Evolutionary conservation across 345 rosid genomes (phyloP), one percentile per base, ranked within the genome.

Genomic region (Euphorbia lathyris): DNA sequence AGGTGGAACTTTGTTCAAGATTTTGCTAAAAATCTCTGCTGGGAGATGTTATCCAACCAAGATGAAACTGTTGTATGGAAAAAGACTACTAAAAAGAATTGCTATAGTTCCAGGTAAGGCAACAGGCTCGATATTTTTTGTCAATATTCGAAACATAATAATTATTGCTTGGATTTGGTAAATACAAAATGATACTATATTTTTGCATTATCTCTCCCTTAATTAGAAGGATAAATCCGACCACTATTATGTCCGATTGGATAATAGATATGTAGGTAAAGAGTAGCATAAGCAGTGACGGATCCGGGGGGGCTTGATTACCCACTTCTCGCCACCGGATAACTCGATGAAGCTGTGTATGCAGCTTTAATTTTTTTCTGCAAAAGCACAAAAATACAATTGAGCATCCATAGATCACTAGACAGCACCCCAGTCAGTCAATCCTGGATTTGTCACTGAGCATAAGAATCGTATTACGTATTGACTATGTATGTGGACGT

Each of bases 41-140:
- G 99, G 99, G 93, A 86, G 70, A 77, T 88, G 83, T 65, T 96
- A 66, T 71, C 87, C 65, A 98, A 96, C 73, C 97, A 96, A 84
- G 99, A 96, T 17, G 92, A 92, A 78, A 96, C 99, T 67, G 96
- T 86, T 76, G 86, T 92, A 10, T 96, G 99, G 99, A 96, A 87
- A 75, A 96, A 96, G 87, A 88, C 96, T 9, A 74, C 74, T 77
- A 83, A 89, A 84, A 87, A 69, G 58, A 86, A 76, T 73, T 96
- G 98, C 73, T 87, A 96, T 62, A 76, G 80, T 74, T 84, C 92
- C 56, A 74, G 97, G 99, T 95, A 72, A 79, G 90, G 65, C 65
- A 69, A 58, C 59, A 56, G 34, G 63, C 59, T n/a, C 29, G 50
- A 58, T 56, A n/a, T 14, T 3, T 68, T 59, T 51, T 30, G 36